A percentile compares a stretch with the other conserved stretches of the same genome.
phyloP scores from a whole-genome alignment of 371 early-diverging fungal genomes.

The Mucor saturninus region DNA sequence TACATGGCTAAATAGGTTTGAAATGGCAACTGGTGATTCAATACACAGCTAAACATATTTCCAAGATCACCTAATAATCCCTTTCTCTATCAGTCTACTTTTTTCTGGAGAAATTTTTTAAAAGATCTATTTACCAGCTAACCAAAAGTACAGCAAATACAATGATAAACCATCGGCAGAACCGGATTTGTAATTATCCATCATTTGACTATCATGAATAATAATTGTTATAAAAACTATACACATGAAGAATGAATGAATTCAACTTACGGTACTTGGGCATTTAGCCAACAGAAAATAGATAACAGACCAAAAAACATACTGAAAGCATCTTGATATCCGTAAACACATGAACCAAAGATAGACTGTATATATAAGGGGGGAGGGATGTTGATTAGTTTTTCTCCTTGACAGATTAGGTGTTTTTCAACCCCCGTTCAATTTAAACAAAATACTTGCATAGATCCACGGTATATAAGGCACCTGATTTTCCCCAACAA shows the following conservation, averaged over 20 bases:
- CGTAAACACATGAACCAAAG: slow-evolving; percentile 30
- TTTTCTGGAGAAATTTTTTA: not conserved
- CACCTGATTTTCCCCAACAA: slow-evolving; percentile 7
- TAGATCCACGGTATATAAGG: slow-evolving; percentile 28
- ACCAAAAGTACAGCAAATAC: slow-evolving; percentile 68
- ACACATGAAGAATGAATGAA: not conserved
- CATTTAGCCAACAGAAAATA: slow-evolving; percentile 37
- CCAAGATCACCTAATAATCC: slow-evolving; percentile 63
- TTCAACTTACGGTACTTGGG: slow-evolving; percentile 34
- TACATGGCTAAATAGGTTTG: slow-evolving; percentile 27
- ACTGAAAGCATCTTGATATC: slow-evolving; percentile 29
- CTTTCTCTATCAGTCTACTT: not conserved
- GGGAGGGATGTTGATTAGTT: not conserved
- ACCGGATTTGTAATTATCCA: slow-evolving; percentile 55
- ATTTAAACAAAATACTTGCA: slow-evolving; percentile 17
- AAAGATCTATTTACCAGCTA: slow-evolving; percentile 48
- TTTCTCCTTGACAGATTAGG: not conserved
- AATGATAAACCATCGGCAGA: slow-evolving; percentile 60
- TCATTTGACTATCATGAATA: slow-evolving; percentile 47
- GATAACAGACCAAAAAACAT: slow-evolving; percentile 28
- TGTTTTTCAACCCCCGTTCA: not conserved
- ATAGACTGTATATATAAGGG: slow-evolving; percentile 13
- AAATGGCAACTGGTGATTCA: slow-evolving; percentile 54
- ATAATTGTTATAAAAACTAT: not conserved
- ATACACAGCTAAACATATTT: slow-evolving; percentile 72